Evolutionary conservation across 148 eudicot genomes (phyloP).

Genomic region (Amaranthus palmeri): DNA sequence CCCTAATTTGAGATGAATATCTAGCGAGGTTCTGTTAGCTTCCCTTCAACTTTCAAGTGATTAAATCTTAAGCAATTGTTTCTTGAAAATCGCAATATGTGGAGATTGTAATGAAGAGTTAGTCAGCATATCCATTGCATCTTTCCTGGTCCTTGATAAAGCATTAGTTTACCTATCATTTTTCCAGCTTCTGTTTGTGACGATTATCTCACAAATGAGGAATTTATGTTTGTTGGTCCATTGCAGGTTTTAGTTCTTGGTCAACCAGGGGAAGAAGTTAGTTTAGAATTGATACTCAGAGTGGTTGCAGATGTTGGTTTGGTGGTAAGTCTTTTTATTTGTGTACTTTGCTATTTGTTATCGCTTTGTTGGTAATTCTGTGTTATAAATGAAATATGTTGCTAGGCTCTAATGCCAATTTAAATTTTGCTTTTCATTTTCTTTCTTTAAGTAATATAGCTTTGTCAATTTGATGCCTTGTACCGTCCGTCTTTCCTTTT

Average conservation of each 20-base stretch:
- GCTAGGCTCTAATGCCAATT: conserved; percentile 1
- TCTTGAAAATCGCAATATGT: too few species aligned
- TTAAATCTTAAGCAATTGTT: too few species aligned
- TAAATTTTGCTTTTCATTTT: too few species aligned
- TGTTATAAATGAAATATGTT: background rate
- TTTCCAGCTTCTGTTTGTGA: background rate
- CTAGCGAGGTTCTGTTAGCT: background rate
- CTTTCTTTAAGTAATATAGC: too few species aligned
- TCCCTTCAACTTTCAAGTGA: background rate
- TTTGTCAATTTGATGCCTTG: too few species aligned
- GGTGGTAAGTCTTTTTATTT: conserved; percentile 51
- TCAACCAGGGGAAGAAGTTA: conserved; percentile 90
- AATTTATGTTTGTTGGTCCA: conserved; percentile 10
- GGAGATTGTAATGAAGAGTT: background rate
- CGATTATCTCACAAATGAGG: background rate
- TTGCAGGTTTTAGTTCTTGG: conserved; percentile 79
- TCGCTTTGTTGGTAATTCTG: conserved; percentile 8
- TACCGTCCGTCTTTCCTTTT: too few species aligned
- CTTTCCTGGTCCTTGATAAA: background rate
- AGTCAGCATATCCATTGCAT: background rate
- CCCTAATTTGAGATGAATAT: background rate
- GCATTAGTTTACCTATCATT: background rate
- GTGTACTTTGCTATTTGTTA: background rate
- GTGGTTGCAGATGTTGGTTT: conserved; percentile 98
- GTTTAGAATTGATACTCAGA: conserved; percentile 88